These are phyloP conservation scores for Candida glucosophila DNA, from an alignment of 1,139 yeast species.

Conservation along the genomic window DNA sequence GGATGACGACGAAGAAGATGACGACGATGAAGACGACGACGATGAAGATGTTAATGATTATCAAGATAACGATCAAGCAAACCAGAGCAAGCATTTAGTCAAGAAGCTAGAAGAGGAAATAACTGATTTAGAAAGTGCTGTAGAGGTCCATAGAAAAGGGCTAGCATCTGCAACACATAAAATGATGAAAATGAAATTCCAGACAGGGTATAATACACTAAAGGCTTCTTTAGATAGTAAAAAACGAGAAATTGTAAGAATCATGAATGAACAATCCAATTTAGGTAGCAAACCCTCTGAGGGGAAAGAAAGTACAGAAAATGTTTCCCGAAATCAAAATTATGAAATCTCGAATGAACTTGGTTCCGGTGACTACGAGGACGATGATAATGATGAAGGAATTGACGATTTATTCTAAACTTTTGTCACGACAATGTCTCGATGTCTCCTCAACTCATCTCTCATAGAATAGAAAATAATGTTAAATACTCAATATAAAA, in stretches of 20 bases:
- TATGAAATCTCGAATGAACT: too few species aligned
- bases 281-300: too few species aligned
- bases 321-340: too few species aligned
- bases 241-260: conserved; percentile 52
- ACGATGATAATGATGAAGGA: conserved; percentile 17
- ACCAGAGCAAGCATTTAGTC: conserved; percentile 50
- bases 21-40: conserved; percentile 21
- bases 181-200: conserved; percentile 79
- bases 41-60: conserved; percentile 19
- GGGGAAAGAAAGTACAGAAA: too few species aligned
- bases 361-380: conserved; percentile 17
- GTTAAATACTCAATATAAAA: too few species aligned
- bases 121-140: conserved; percentile 70
- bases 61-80: conserved; percentile 20
- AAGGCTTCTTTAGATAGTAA: conserved; percentile 79
- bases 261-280: conserved; percentile 18
- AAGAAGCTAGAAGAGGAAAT: conserved; percentile 82
- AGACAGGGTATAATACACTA: conserved; percentile 71
- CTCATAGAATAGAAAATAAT: too few species aligned
- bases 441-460: too few species aligned
- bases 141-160: conserved; percentile 67
- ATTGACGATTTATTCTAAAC: conserved; percentile 23
- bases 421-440: too few species aligned
- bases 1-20: conserved; percentile 22
- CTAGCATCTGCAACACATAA: conserved; percentile 76